Evolutionary conservation across 306 rosid genomes (phyloP).

Genomic region (Vigna angularis): DNA sequence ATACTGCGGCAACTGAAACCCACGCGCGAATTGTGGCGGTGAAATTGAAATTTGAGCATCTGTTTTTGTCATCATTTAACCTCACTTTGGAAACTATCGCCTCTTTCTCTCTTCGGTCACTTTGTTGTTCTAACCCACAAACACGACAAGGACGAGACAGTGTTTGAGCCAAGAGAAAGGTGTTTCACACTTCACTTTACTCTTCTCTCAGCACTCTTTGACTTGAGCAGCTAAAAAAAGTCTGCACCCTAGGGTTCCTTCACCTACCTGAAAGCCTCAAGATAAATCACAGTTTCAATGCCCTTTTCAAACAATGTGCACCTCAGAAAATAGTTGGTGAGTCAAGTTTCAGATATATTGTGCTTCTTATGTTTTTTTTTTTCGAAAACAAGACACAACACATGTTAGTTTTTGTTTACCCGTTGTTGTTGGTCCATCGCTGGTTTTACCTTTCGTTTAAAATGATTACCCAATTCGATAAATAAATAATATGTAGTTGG

Average conservation of each 20-base stretch:
- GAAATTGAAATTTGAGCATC: constrained; percentile 5
- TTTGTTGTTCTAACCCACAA: constrained; percentile 17
- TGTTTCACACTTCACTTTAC: constrained; percentile 53
- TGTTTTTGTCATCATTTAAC: constrained; percentile 52
- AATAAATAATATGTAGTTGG: neutral
- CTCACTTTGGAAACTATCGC: constrained; percentile 51
- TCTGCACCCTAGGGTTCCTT: constrained; percentile 50
- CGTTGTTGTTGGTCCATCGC: constrained; percentile 31
- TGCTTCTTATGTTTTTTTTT: neutral
- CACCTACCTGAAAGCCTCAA: constrained; percentile 19
- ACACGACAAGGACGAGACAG: constrained; percentile 34
- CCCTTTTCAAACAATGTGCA: constrained; percentile 45
- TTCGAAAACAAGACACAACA: neutral
- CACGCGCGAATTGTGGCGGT: constrained; percentile 57
- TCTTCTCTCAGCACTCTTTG: constrained; percentile 16
- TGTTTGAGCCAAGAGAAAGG: neutral
- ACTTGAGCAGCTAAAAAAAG: constrained; percentile 30
- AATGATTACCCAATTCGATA: constrained; percentile 12
- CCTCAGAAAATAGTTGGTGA: constrained; percentile 51
- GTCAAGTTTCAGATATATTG: constrained; percentile 26
- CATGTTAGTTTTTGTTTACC: constrained; percentile 18
- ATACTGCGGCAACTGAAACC: neutral
- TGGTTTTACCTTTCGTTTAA: constrained; percentile 32
- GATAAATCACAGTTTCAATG: constrained; percentile 1
- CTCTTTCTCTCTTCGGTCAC: constrained; percentile 50